phyloP scores from a whole-genome alignment of 2,329 filamentous ascomycete species.

The Sclerotinia spermophila region DNA sequence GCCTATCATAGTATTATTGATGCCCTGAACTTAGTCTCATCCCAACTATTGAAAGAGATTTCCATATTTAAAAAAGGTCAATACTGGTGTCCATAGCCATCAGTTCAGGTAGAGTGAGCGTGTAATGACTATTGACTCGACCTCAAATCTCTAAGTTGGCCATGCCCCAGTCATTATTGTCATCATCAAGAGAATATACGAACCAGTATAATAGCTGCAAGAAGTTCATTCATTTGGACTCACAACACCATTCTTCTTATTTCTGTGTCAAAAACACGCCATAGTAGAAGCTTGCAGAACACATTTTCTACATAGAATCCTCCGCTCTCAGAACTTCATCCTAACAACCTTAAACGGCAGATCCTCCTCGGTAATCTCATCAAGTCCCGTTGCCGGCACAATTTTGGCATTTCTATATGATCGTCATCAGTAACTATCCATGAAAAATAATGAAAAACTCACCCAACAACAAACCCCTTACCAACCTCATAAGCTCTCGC shows the following conservation, averaged over 20 bases:
- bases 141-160: neutral
- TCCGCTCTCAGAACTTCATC: neutral
- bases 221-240: neutral
- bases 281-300: neutral
- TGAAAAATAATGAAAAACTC: neutral
- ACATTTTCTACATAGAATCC: neutral
- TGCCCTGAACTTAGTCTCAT: neutral
- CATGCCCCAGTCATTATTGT: too few species aligned
- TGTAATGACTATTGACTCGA: neutral
- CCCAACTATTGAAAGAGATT: neutral
- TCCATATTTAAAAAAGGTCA: neutral
- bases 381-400: neutral
- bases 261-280: neutral
- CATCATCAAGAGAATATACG: neutral
- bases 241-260: neutral
- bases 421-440: neutral
- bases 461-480: slow-evolving; percentile 1
- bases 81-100: neutral
- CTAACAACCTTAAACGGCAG: slow-evolving; percentile 18
- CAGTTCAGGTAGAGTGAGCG: neutral
- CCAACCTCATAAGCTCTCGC: slow-evolving; percentile 16
- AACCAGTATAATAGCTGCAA: neutral
- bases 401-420: neutral
- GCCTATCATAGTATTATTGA: neutral
- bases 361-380: slow-evolving; percentile 10